Base-by-base conservation (phyloP, 352 stramenopile species). In the Phytophthora capsici region DNA sequence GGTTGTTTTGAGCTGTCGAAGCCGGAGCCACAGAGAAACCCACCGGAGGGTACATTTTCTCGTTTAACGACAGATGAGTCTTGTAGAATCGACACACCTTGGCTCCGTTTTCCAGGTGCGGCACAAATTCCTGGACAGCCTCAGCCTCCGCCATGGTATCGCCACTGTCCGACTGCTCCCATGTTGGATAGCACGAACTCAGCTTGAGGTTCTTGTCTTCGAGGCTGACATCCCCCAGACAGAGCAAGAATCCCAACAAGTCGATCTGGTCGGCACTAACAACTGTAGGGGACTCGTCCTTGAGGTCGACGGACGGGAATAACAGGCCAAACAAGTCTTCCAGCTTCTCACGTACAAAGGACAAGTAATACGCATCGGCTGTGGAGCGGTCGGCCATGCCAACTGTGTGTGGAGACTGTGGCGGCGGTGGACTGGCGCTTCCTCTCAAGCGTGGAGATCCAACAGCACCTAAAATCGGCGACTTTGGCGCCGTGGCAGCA, bases 381-480 rank as follows among this genome's bases (percentile, higher is more conserved):
- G 84, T 92, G 22, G 84, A 92, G 14, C 87, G 80, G 57, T 95
- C 83, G 34, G 87, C 81, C 77, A 95, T 86, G 3, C 84, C 87
- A 30, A 92, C 72, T 0, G 83, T 88, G 45, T 95, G 87, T 32
- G 87, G 87, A 2, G 84, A 93, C 46, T 84, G 70, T 12, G 84
- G 83, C 3, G 82, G 73, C 1, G 86, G 84, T 13, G 84, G 84
- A 52, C 82, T 91, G 20, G 78, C 74, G 28, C 62, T 86, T 5
- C 80, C 83, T 26, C 82, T 77, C 34, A 88, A 66, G 8, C 73
- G 71, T 9, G 85, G 83, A 6, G 83, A 92, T 55, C 74, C 74
- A 20, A 70, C 50, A 38, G 70, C 82, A 2, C 20, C 56, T 6
- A 75, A 34, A 23, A 78, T 50, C 2, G 69, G 72, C 0, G 67